phyloP scores from a whole-genome alignment of 257 asterid genomes.

The Fraxinus quadrangulata region DNA sequence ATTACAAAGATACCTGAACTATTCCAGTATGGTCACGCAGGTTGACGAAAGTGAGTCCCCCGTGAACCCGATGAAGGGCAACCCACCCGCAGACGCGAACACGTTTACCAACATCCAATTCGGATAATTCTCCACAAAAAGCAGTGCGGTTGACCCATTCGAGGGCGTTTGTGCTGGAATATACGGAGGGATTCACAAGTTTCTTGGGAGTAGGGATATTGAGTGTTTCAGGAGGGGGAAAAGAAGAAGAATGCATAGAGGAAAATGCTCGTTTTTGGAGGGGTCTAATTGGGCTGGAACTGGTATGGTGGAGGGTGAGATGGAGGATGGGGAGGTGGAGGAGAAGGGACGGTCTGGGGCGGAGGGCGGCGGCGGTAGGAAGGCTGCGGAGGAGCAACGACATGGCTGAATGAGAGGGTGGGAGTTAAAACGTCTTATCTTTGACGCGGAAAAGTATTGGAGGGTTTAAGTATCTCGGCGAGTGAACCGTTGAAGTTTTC shows the following conservation, averaged over 20 bases:
- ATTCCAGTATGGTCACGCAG: slow-evolving; percentile 92
- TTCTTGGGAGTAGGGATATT: slow-evolving; percentile 39
- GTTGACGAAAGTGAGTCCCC: slow-evolving; percentile 82
- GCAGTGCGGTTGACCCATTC: slow-evolving; percentile 83
- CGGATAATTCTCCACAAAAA: slow-evolving; percentile 76
- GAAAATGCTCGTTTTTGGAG: slow-evolving; percentile 43
- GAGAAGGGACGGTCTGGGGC: slow-evolving; percentile 48
- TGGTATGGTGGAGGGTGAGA: slow-evolving; percentile 33
- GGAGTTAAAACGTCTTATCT: slow-evolving; percentile 24
- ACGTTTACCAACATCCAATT: slow-evolving; percentile 69
- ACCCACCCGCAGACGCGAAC: slow-evolving; percentile 98
- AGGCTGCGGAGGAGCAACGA: slow-evolving; percentile 69
- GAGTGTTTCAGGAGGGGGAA: slow-evolving; percentile 46
- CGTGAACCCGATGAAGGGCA: slow-evolving; percentile 94
- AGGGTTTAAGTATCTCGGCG: slow-evolving; percentile 11
- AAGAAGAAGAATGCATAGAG: slow-evolving; percentile 33
- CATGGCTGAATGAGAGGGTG: slow-evolving; percentile 39
- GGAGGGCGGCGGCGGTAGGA: slow-evolving; percentile 59
- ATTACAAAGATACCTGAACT: slow-evolving; percentile 61
- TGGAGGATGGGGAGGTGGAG: slow-evolving; percentile 31
- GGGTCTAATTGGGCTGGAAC: slow-evolving; percentile 16
- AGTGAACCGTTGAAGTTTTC: background rate
- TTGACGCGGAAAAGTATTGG: background rate
- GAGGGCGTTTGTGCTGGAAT: slow-evolving; percentile 36
- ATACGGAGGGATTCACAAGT: slow-evolving; percentile 28